These are phyloP conservation scores for Sordariomycetes sp. DNA, from an alignment of 2,329 filamentous ascomycete genomes.

Conservation along the genomic window DNA sequence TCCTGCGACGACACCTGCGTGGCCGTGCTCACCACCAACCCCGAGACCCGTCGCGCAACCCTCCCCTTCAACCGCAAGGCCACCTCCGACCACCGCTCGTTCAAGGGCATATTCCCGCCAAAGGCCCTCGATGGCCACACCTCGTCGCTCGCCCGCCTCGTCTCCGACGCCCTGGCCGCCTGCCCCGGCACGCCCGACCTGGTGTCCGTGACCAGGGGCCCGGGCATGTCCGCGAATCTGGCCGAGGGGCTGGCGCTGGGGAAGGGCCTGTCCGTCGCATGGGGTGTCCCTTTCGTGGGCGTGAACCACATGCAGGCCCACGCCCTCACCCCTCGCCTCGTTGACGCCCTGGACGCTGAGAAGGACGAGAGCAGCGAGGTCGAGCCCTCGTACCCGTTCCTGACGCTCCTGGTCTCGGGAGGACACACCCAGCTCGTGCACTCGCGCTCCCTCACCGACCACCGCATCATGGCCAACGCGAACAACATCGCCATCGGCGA, in stretches of 20 bases:
- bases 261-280: slow-evolving; percentile 78
- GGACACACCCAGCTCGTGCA: slow-evolving; percentile 83
- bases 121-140: slow-evolving; percentile 69
- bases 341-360: slow-evolving; percentile 42
- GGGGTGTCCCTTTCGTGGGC: slow-evolving; percentile 71
- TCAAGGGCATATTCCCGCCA: slow-evolving; percentile 70
- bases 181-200: slow-evolving; percentile 53
- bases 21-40: slow-evolving; percentile 46
- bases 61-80: slow-evolving; percentile 74
- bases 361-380: background rate
- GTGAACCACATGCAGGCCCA: slow-evolving; percentile 98
- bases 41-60: slow-evolving; percentile 25
- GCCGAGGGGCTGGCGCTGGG: slow-evolving; percentile 70
- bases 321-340: slow-evolving; percentile 75
- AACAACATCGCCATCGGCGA: slow-evolving; percentile 84
- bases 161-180: slow-evolving; percentile 27
- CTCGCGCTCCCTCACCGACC: slow-evolving; percentile 56
- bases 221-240: slow-evolving; percentile 76
- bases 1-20: slow-evolving; percentile 93
- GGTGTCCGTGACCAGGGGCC: slow-evolving; percentile 80
- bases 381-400: slow-evolving; percentile 63
- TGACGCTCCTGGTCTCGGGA: slow-evolving; percentile 82
- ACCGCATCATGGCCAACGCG: slow-evolving; percentile 63
- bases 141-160: slow-evolving; percentile 54
- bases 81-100: slow-evolving; percentile 67